Percentiles rank a stretch among this genome's conserved stretches.
Conservation (phyloP, 345 rosid genomes). For the Ricinus communis region DNA sequence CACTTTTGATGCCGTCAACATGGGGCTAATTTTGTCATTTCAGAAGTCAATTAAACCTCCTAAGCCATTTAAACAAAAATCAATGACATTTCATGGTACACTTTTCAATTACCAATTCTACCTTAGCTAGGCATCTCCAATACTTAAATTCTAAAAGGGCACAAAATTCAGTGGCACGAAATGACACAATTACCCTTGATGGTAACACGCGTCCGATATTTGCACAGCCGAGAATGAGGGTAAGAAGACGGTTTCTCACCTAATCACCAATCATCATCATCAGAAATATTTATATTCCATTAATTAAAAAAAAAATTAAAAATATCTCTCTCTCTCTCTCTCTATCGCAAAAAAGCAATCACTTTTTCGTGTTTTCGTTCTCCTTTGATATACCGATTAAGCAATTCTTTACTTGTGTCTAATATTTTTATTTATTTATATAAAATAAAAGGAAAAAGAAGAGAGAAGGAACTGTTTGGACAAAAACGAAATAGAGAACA, state of each 20-base stretch:
- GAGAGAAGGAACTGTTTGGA: background rate
- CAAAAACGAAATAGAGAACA: background rate
- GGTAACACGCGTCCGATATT: background rate
- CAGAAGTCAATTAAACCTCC: too few relatives aligned
- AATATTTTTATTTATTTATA: background rate
- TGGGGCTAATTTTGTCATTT: too few relatives aligned
- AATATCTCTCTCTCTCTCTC: background rate
- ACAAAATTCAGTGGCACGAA: background rate
- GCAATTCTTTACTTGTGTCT: background rate
- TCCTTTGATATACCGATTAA: conserved; percentile 4
- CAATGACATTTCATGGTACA: background rate
- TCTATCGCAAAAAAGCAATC: background rate
- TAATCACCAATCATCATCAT: background rate
- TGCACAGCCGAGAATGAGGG: background rate
- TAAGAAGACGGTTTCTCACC: background rate
- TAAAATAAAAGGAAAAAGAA: too few relatives aligned
- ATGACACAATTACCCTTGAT: background rate
- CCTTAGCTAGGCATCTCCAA: too few relatives aligned
- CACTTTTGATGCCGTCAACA: too few relatives aligned
- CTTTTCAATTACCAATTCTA: too few relatives aligned
- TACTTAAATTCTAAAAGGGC: background rate
- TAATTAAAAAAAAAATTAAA: too few relatives aligned
- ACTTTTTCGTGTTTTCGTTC: background rate
- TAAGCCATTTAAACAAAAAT: background rate
- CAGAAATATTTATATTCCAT: too few relatives aligned